Conservation (phyloP, 106 monocot genomes). For the Platanthera zijinensis region DNA sequence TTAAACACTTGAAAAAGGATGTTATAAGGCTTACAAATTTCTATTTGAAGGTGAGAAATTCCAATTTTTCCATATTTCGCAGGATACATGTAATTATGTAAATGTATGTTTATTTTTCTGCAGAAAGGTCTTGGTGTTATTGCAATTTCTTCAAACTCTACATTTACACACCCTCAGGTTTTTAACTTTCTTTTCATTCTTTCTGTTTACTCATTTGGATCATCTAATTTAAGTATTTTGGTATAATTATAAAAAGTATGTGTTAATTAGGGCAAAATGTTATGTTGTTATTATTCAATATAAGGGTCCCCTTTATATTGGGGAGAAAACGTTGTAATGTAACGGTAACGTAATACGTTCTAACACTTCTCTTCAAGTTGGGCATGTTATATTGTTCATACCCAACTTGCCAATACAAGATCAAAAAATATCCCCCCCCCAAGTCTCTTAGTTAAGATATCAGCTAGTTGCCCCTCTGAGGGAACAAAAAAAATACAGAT, state of each 20-base stretch:
- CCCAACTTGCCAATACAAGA: too few species aligned
- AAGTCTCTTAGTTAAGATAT: too few species aligned
- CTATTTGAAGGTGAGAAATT: constrained; percentile 60
- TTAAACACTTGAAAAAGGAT: constrained; percentile 83
- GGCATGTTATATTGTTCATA: too few species aligned
- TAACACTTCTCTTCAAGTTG: too few species aligned
- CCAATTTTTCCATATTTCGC: not conserved
- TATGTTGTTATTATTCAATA: too few species aligned
- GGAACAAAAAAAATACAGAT: too few species aligned
- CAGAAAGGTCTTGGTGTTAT: constrained; percentile 85
- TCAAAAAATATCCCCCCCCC: too few species aligned
- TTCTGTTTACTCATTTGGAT: not conserved
- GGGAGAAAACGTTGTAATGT: too few species aligned
- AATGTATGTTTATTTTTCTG: constrained; percentile 18
- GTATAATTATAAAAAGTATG: not conserved
- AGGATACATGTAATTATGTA: not conserved
- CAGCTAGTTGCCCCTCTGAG: too few species aligned
- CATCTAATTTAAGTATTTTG: not conserved
- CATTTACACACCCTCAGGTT: constrained; percentile 77
- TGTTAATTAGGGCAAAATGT: too few species aligned
- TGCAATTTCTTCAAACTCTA: constrained; percentile 93
- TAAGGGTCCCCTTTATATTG: too few species aligned
- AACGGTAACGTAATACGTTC: too few species aligned
- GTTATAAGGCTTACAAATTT: constrained; percentile 75
- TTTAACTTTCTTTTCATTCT: not conserved